These are phyloP conservation scores for Amaranthus cruentus DNA, from an alignment of 148 eudicot genomes.

Conservation along the genomic window DNA sequence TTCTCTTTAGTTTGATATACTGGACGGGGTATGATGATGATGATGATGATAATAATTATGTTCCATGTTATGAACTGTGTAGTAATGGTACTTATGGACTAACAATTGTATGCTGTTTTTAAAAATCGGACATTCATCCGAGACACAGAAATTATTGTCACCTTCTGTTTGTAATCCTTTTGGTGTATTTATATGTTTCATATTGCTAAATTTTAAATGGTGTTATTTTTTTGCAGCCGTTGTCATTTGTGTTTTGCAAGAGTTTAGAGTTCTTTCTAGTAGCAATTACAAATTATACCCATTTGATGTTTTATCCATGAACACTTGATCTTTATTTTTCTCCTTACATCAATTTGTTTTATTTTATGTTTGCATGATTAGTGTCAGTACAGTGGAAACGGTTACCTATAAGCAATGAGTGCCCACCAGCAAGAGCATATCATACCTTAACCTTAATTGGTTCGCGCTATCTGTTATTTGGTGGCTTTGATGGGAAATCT, in stretches of 20 bases:
- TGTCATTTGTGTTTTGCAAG: neutral
- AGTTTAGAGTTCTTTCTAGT: neutral
- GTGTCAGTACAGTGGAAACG: constrained; percentile 91
- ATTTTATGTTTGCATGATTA: constrained; percentile 22
- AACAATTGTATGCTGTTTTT: neutral
- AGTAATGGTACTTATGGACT: neutral
- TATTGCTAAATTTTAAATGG: neutral
- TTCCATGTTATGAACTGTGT: neutral
- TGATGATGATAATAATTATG: neutral
- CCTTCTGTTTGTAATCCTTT: neutral
- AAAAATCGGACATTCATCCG: neutral
- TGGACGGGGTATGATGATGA: too few species aligned
- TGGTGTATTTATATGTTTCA: neutral
- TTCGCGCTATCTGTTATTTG: constrained; percentile 75
- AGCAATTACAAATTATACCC: neutral
- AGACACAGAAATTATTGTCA: neutral
- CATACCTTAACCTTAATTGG: constrained; percentile 75
- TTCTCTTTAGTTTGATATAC: too few species aligned
- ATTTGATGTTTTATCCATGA: neutral
- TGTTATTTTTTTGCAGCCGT: neutral
- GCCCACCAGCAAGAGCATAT: constrained; percentile 85
- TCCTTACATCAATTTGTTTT: constrained; percentile 2
- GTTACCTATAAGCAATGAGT: constrained; percentile 65
- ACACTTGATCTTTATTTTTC: neutral
- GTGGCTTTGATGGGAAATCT: constrained; percentile 96